These are phyloP conservation scores for Exophiala sideris DNA, from an alignment of 2,329 filamentous ascomycete species.

Conservation along the genomic window DNA sequence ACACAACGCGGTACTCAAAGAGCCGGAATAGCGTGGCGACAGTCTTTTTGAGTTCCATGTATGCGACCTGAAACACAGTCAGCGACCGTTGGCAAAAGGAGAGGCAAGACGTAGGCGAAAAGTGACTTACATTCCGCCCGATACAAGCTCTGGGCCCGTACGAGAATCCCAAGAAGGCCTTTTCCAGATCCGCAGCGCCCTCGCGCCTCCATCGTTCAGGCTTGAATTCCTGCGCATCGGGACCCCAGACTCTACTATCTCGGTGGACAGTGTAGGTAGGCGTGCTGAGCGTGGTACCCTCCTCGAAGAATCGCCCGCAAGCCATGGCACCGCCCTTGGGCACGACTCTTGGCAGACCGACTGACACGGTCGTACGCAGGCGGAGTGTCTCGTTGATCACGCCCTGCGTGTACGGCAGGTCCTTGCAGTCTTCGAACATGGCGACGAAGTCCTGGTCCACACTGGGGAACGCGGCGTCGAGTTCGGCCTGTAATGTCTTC, in stretches of 20 bases:
- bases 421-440: constrained; percentile 5
- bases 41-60: constrained; percentile 7
- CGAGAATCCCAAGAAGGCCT: constrained; percentile 2
- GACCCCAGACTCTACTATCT: constrained; percentile 32
- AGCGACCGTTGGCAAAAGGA: background rate
- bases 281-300: constrained; percentile 38
- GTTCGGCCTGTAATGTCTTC: constrained; percentile 22
- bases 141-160: constrained; percentile 24
- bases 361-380: constrained; percentile 23
- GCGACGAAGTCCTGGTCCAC: constrained; percentile 34
- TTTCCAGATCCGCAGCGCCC: background rate
- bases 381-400: constrained; percentile 25
- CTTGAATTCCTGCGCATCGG: constrained; percentile 33
- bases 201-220: constrained; percentile 35
- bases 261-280: constrained; percentile 43
- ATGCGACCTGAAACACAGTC: background rate
- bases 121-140: constrained; percentile 1
- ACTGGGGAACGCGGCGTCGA: constrained; percentile 28
- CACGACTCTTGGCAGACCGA: constrained; percentile 17
- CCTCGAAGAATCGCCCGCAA: constrained; percentile 8
- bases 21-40: constrained; percentile 4
- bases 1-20: constrained; percentile 1
- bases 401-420: constrained; percentile 19
- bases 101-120: background rate
- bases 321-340: constrained; percentile 3